A percentile compares a stretch with the other conserved stretches of the same genome.
phyloP scores from a whole-genome alignment of 257 asterid genomes.

The Solanum pimpinellifolium region DNA sequence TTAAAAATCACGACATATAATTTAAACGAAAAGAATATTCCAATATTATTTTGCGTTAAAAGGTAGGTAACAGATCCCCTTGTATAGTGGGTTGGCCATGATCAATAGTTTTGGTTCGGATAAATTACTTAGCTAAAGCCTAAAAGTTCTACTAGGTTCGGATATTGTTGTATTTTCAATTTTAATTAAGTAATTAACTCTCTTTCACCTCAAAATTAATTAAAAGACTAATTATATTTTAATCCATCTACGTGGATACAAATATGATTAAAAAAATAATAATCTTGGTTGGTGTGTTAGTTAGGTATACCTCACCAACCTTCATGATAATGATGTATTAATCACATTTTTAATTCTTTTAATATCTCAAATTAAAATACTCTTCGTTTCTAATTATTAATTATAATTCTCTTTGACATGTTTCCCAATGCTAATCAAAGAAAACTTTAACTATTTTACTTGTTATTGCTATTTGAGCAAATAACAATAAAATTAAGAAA shows the following conservation, averaged over 20 bases:
- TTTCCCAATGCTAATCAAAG: too few relatives aligned
- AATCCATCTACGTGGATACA: neutral
- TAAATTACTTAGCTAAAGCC: neutral
- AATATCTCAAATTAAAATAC: neutral
- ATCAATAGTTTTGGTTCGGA: constrained; percentile 9
- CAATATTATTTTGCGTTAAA: neutral
- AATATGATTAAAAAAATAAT: neutral
- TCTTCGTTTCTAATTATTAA: neutral
- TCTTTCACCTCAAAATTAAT: neutral
- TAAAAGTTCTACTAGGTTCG: constrained; percentile 13
- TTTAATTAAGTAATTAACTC: neutral
- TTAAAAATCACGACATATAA: neutral
- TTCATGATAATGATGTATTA: constrained; percentile 4
- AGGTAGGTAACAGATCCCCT: neutral
- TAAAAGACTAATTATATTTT: neutral
- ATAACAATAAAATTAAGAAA: neutral
- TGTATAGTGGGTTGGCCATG: neutral
- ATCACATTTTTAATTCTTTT: neutral
- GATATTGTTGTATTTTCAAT: neutral
- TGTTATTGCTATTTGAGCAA: neutral
- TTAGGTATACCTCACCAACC: constrained; percentile 24
- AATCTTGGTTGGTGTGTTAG: constrained; percentile 8
- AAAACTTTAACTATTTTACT: too few relatives aligned
- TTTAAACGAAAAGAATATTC: neutral
- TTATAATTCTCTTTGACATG: neutral